A percentile compares a stretch with the other conserved stretches of the same genome.
phyloP scores from a whole-genome alignment of 306 rosid genomes.

The Quercus bicolor region DNA sequence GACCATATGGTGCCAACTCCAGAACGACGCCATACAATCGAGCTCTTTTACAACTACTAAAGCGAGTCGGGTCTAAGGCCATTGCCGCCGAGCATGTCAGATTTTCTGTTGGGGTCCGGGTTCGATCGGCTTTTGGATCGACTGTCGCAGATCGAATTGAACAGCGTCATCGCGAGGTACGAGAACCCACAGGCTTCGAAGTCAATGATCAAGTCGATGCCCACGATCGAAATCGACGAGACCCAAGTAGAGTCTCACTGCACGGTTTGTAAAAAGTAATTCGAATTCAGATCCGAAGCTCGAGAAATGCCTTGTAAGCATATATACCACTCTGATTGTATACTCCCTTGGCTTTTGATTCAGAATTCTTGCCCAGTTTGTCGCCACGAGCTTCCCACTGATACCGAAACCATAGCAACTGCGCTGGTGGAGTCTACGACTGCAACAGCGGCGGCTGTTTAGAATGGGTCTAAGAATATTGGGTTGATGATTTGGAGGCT shows the following conservation, averaged over 20 bases:
- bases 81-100: conserved; percentile 75
- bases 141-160: conserved; percentile 67
- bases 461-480: conserved; percentile 47
- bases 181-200: conserved; percentile 77
- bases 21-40: conserved; percentile 7
- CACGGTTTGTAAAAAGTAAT: conserved; percentile 73
- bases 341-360: conserved; percentile 76
- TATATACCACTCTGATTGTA: conserved; percentile 73
- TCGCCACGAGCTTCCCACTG: conserved; percentile 64
- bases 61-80: conserved; percentile 72
- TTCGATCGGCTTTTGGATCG: conserved; percentile 75
- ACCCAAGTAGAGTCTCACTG: conserved; percentile 56
- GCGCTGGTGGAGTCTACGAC: conserved; percentile 1
- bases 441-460: conserved; percentile 28
- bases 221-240: conserved; percentile 49
- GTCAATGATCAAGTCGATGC: conserved; percentile 68
- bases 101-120: conserved; percentile 72
- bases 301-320: conserved; percentile 89
- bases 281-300: conserved; percentile 47
- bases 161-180: conserved; percentile 49
- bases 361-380: conserved; percentile 90
- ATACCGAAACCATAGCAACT: conserved; percentile 6
- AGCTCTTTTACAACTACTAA: conserved; percentile 70
- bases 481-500: conserved; percentile 90
- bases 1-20: too few relatives aligned